Conservation (phyloP, 2,329 filamentous ascomycete genomes). For the Myrmaecium sp. region DNA sequence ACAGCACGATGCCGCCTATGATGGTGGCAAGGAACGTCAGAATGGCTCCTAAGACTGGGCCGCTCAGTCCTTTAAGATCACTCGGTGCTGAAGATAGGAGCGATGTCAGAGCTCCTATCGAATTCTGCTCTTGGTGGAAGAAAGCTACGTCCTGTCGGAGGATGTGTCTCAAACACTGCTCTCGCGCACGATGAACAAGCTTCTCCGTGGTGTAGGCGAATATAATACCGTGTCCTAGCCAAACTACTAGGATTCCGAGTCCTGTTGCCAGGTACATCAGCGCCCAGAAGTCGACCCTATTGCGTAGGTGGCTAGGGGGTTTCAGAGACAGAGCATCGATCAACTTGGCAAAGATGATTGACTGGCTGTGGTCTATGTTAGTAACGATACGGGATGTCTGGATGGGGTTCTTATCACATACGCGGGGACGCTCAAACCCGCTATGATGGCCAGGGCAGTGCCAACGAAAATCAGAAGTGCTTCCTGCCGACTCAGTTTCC, state of each 20-base stretch:
- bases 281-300: constrained; percentile 3
- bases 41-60: constrained; percentile 67
- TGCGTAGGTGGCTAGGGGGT: too few relatives aligned
- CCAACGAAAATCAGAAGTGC: too few relatives aligned
- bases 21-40: constrained; percentile 63
- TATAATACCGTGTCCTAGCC: constrained; percentile 25
- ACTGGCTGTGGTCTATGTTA: too few relatives aligned
- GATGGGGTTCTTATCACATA: too few relatives aligned
- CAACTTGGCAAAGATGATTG: too few relatives aligned
- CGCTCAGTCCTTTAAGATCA: constrained; percentile 68
- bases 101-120: constrained; percentile 63
- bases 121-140: constrained; percentile 77
- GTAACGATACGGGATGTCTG: too few relatives aligned
- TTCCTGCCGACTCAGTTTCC: too few relatives aligned
- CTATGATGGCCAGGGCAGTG: too few relatives aligned
- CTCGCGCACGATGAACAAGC: constrained; percentile 62
- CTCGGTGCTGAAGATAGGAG: constrained; percentile 81
- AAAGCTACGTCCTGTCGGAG: constrained; percentile 78
- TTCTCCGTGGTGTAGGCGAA: constrained; percentile 74
- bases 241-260: too few relatives aligned
- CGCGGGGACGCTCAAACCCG: too few relatives aligned
- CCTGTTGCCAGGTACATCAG: too few relatives aligned
- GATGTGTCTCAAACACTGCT: constrained; percentile 64
- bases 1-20: constrained; percentile 48
- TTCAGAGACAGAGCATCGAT: too few relatives aligned